These are phyloP conservation scores for Lyophyllum shimeji DNA, from an alignment of 768 basidiomycete genomes.

Conservation along the genomic window DNA sequence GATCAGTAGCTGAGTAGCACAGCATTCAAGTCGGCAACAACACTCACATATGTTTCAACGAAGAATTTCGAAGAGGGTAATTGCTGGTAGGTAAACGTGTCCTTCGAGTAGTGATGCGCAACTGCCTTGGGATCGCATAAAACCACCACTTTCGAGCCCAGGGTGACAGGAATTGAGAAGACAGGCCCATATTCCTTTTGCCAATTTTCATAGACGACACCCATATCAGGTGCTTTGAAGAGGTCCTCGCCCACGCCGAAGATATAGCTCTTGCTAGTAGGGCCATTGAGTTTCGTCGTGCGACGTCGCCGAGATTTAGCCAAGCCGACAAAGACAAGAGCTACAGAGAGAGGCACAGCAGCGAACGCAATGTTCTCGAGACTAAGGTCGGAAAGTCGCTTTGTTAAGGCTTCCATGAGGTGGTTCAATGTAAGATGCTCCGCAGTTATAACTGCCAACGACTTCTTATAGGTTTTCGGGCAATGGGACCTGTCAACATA, in stretches of 20 bases:
- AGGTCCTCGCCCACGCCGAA: slow-evolving; percentile 8
- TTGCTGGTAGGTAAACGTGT: slow-evolving; percentile 15
- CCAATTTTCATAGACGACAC: slow-evolving; percentile 15
- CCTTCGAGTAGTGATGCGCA: slow-evolving; percentile 21
- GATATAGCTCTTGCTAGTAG: slow-evolving; percentile 12
- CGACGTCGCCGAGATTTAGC: not conserved
- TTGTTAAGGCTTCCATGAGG: not conserved
- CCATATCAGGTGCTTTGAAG: slow-evolving; percentile 1
- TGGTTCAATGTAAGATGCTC: not conserved
- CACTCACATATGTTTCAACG: slow-evolving; percentile 24
- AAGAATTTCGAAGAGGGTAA: slow-evolving; percentile 22
- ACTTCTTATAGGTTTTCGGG: not conserved
- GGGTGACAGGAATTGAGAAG: slow-evolving; percentile 7
- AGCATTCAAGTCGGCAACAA: no score
- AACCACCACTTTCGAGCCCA: slow-evolving; percentile 14
- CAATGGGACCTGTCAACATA: not conserved
- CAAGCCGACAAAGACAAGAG: not conserved
- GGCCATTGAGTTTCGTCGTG: slow-evolving; percentile 4
- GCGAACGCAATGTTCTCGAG: not conserved
- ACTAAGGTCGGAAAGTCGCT: not conserved
- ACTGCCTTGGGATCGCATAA: slow-evolving; percentile 24
- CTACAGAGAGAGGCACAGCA: not conserved
- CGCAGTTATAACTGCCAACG: not conserved
- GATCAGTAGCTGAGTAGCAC: no score
- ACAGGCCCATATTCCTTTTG: slow-evolving; percentile 14